Conservation (phyloP, 306 rosid genomes). For the Canavalia gladiata region DNA sequence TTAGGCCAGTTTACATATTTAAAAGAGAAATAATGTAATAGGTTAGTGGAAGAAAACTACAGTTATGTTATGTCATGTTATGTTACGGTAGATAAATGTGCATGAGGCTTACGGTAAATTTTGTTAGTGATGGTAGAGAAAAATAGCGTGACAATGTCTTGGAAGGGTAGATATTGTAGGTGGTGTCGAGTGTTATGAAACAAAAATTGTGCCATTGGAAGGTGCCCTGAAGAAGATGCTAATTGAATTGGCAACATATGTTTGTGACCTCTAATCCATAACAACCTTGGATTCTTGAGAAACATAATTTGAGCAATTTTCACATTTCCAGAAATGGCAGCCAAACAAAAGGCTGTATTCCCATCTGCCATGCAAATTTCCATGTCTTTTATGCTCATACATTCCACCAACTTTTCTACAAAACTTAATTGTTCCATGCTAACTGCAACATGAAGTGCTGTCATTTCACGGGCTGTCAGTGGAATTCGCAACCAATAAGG, state of each 20-base stretch:
- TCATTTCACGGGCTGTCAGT: neutral
- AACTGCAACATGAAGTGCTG: constrained; percentile 36
- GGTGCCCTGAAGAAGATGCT: constrained; percentile 38
- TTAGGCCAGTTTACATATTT: too few relatives aligned
- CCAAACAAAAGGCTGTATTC: constrained; percentile 31
- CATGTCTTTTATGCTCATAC: neutral
- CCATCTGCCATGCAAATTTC: constrained; percentile 19
- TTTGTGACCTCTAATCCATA: neutral
- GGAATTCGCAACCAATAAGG: neutral
- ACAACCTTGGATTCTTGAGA: neutral
- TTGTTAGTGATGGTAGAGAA: constrained; percentile 20
- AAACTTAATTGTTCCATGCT: neutral
- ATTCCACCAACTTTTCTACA: neutral
- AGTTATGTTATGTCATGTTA: too few relatives aligned
- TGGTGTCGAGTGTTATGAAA: neutral
- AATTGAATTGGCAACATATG: constrained; percentile 31
- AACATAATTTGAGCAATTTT: constrained; percentile 1
- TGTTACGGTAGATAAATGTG: too few relatives aligned
- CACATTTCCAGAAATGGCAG: constrained; percentile 33
- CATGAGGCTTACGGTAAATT: constrained; percentile 7
- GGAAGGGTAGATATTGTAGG: neutral
- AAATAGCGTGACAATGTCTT: constrained; percentile 24
- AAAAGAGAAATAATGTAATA: too few relatives aligned
- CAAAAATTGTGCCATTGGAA: neutral
- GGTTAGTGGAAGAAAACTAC: too few relatives aligned